Evolutionary conservation across 2,329 filamentous ascomycete species (phyloP), one percentile per base, ranked within the genome.

Genomic region (Trichophyton benhamiae): DNA sequence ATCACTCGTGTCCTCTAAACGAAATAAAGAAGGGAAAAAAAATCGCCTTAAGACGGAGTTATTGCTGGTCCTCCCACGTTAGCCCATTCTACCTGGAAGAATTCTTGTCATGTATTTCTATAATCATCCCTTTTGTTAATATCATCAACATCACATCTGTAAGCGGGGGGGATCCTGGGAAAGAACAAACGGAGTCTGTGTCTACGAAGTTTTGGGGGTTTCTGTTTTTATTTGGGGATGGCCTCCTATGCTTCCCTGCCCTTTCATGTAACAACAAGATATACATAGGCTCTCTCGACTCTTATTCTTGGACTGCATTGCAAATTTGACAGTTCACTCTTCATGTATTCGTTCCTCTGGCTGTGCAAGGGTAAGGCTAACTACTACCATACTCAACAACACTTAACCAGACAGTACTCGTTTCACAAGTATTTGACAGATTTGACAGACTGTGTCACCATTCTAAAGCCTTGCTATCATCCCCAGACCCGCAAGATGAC

Each of bases 1-100:
- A 82, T 91, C 69, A 94, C 89, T 67, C 85, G 86, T 70, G 86
- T 94, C 72, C 64, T 83, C 58, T 76, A 77, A 64, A 55, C n/a
- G 52, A 55, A 38, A 1, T 17, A 68, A 72, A 30, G 27, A 27
- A 20, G 20, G 20, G 25, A 30, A 30, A 71, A 71, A 36, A 38
- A 38, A 38, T 3, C 67, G 55, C 59, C 57, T 22, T 42, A 17
- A 17, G 13, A 46, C 44, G 42, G 60, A 57, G 25, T 52, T 57
- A 22, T 41, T 55, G 15, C 27, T 17, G n/a, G 11, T 44, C 48
- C 11, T 44, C 48, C 11, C 36, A 30, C 27, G 17, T 57, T 33
- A 57, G 33, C 17, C 59, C 20, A 30, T 27, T 22, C 42, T 15
- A n/a, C 33, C 49, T n/a, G 30, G 17, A 55, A 55, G 52, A 55